phyloP scores from a whole-genome alignment of 2,329 filamentous ascomycete species.

The Venturia effusa region DNA sequence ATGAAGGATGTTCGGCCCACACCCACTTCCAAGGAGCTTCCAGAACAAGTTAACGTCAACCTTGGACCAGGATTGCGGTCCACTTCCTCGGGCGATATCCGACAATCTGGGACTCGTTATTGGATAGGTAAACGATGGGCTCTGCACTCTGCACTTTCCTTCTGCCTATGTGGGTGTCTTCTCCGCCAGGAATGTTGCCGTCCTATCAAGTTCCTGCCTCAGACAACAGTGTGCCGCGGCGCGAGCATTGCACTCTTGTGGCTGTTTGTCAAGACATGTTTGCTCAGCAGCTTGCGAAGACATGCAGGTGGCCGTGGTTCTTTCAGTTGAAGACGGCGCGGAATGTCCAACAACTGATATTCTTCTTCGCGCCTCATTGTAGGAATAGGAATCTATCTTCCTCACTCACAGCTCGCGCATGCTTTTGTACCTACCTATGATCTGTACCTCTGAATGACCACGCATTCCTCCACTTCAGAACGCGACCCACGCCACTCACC shows the following conservation, averaged over 20 bases:
- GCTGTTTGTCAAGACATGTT: background rate
- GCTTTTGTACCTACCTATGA: too few relatives aligned
- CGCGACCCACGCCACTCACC: background rate
- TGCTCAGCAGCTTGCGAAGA: background rate
- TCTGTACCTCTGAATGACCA: too few relatives aligned
- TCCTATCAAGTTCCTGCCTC: background rate
- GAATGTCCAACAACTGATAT: background rate
- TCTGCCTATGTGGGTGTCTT: background rate
- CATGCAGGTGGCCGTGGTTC: background rate
- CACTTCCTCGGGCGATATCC: background rate
- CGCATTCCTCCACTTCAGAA: too few relatives aligned
- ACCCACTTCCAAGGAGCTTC: background rate
- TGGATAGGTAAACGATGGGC: too few relatives aligned
- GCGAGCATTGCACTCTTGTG: background rate
- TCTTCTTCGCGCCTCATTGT: background rate
- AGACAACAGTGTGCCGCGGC: background rate
- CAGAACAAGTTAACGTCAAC: background rate
- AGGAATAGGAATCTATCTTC: background rate
- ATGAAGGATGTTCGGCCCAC: too few relatives aligned
- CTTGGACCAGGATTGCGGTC: background rate
- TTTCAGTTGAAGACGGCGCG: background rate
- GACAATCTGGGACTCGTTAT: background rate
- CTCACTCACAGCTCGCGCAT: background rate
- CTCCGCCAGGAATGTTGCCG: background rate
- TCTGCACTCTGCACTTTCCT: background rate